Evolutionary conservation across 2,329 filamentous ascomycete species (phyloP).

Genomic region (Neoascochyta sp.): DNA sequence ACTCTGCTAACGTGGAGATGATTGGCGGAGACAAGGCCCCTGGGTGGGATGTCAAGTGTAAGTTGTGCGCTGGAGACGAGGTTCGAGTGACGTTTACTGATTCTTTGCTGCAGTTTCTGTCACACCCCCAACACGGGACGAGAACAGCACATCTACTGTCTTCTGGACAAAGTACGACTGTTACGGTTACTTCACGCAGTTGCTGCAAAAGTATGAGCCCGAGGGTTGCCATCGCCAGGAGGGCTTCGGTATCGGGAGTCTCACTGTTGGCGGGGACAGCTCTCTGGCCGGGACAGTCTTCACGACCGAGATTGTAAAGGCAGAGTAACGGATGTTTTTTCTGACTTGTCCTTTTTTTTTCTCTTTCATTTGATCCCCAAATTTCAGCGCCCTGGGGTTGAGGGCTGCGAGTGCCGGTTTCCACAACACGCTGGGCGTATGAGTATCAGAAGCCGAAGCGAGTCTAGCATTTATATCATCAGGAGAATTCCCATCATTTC

Average conservation of each 20-base stretch:
- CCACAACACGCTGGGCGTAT: too few relatives aligned
- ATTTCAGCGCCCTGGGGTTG: too few relatives aligned
- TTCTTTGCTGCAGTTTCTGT: constrained; percentile 18
- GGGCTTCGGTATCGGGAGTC: constrained; percentile 21
- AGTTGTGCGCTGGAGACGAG: neutral
- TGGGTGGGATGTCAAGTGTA: constrained; percentile 20
- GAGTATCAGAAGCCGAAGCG: too few relatives aligned
- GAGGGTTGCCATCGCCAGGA: constrained; percentile 17
- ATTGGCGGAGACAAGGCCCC: constrained; percentile 13
- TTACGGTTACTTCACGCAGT: constrained; percentile 26
- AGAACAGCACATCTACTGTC: constrained; percentile 12
- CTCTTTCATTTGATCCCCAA: too few relatives aligned
- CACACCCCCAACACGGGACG: constrained; percentile 15
- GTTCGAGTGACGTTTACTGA: constrained; percentile 1
- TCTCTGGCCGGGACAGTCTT: constrained; percentile 24
- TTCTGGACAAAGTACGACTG: constrained; percentile 26
- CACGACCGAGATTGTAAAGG: constrained; percentile 16
- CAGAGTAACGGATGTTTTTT: constrained; percentile 2
- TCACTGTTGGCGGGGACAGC: constrained; percentile 18
- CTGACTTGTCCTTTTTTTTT: neutral
- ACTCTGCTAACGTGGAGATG: constrained; percentile 16
- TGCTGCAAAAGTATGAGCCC: constrained; percentile 16
- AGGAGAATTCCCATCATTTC: too few relatives aligned
- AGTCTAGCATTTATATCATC: too few relatives aligned
- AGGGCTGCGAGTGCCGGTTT: too few relatives aligned